Evolutionary conservation across 139 green algal species (phyloP), one percentile per base, ranked within the genome.

Genomic region (Picochlorum sp.): DNA sequence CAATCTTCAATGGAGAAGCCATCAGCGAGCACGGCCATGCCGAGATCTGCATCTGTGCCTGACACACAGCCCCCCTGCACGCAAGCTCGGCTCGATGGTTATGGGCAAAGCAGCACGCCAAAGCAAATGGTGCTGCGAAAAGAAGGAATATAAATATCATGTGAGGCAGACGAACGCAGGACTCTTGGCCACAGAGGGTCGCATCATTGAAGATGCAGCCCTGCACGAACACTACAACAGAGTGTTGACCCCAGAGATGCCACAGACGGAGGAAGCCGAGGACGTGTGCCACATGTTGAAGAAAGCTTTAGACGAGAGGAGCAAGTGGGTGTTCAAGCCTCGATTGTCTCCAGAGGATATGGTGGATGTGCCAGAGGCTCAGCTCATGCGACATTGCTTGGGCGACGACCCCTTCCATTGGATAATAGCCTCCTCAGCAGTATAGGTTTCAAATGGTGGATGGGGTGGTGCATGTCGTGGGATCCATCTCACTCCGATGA

Each of bases 401-500:
- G 50, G 65, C 31, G 65, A 74, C 0, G 63, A 88, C 41, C 86
- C 85, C 38, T 86, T 94, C 54, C 37, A 59, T 23, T 95, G 78
- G 44, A 45, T 21, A 79, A 80, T 18, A 30, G 47, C 64, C n/a
- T 16, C 14, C 15, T 24, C 10, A 18, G 6, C 56, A 15, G 26
- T 45, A 47, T 5, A 60, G 71, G 7, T 96, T 85, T 66, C 62
- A 71, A 50, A 95, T 98, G 85, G 77, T 89, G 26, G 80, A 94
- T 51, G 94, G 94, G n/a, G 86, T 99, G 30, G 78, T 96, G 68
- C 65, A 75, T 3, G 81, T 98, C 41, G n/a, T 94, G 69, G 51
- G 57, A 66, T 9, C 63, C 61, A 10, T 37, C 10, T 34, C 24
- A 11, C 14, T 20, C 10, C 37, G 45, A 45, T 0, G 20, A 49